A percentile compares a stretch with the other conserved stretches of the same genome.
Evolutionary conservation across 2,329 filamentous ascomycete genomes (phyloP).

Genomic region (Colletotrichum echinochloae): DNA sequence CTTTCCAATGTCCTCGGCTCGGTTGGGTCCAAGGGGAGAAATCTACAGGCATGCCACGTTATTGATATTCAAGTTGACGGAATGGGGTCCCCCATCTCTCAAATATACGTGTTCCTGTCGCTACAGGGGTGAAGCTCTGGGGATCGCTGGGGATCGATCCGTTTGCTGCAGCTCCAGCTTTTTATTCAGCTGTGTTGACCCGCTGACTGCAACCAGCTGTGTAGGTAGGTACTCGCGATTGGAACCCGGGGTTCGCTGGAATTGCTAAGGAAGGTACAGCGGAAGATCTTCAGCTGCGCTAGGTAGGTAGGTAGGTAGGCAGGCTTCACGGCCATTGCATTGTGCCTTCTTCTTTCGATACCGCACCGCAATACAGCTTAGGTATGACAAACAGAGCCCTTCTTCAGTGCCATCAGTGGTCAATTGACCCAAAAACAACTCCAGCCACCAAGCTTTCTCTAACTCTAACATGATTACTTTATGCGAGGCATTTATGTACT

Average conservation of each 20-base stretch:
- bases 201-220: constrained; percentile 23
- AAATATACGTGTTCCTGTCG: constrained; percentile 24
- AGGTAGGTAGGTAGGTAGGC: background rate
- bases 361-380: too few relatives aligned
- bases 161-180: constrained; percentile 25
- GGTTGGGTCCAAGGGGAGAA: background rate
- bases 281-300: background rate
- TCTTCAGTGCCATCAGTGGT: too few relatives aligned
- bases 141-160: constrained; percentile 32
- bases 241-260: background rate
- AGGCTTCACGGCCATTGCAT: constrained; percentile 7
- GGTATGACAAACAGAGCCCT: too few relatives aligned
- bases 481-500: constrained; percentile 15
- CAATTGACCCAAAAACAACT: background rate
- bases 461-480: background rate
- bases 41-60: background rate
- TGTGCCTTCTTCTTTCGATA: constrained; percentile 1
- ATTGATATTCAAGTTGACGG: constrained; percentile 1
- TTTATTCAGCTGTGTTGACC: constrained; percentile 5
- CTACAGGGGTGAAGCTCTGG: constrained; percentile 39
- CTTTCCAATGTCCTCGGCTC: constrained; percentile 1
- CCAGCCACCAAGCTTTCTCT: background rate
- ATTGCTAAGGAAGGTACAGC: background rate
- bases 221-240: background rate
- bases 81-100: constrained; percentile 22